phyloP scores from a whole-genome alignment of 106 monocot genomes.

The Iris macrosiphon region DNA sequence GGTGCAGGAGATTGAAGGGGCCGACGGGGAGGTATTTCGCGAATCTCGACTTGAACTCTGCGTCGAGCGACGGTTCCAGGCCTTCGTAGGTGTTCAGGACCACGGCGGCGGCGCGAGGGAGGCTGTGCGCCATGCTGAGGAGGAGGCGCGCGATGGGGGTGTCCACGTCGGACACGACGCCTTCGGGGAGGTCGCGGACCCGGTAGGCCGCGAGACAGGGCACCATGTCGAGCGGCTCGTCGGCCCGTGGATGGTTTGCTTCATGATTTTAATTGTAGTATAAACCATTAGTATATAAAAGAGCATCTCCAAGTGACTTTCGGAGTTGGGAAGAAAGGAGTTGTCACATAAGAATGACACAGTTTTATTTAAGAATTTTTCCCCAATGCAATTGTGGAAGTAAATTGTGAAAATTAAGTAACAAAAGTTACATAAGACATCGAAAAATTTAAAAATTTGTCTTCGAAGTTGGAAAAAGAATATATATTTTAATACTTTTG shows the following conservation, averaged over 20 bases:
- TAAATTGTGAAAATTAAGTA: too few relatives aligned
- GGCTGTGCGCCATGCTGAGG: slow-evolving; percentile 30
- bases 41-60: slow-evolving; percentile 20
- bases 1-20: slow-evolving; percentile 34
- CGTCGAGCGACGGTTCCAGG: slow-evolving; percentile 20
- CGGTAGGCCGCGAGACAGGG: slow-evolving; percentile 44
- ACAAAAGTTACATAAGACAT: too few relatives aligned
- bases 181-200: slow-evolving; percentile 49
- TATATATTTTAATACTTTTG: too few relatives aligned
- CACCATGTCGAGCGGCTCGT: slow-evolving; percentile 33
- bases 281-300: too few relatives aligned
- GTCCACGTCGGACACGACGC: slow-evolving; percentile 27
- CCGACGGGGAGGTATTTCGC: slow-evolving; percentile 29
- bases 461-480: too few relatives aligned
- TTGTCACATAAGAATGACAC: too few relatives aligned
- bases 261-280: too few relatives aligned
- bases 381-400: too few relatives aligned
- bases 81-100: slow-evolving; percentile 48
- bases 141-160: slow-evolving; percentile 29
- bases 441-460: too few relatives aligned
- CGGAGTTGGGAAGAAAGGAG: too few relatives aligned
- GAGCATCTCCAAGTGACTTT: too few relatives aligned
- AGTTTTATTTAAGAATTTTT: too few relatives aligned
- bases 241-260: slow-evolving; percentile 2
- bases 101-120: slow-evolving; percentile 32